phyloP scores from a whole-genome alignment of 257 asterid species.

The Capsicum pubescens region DNA sequence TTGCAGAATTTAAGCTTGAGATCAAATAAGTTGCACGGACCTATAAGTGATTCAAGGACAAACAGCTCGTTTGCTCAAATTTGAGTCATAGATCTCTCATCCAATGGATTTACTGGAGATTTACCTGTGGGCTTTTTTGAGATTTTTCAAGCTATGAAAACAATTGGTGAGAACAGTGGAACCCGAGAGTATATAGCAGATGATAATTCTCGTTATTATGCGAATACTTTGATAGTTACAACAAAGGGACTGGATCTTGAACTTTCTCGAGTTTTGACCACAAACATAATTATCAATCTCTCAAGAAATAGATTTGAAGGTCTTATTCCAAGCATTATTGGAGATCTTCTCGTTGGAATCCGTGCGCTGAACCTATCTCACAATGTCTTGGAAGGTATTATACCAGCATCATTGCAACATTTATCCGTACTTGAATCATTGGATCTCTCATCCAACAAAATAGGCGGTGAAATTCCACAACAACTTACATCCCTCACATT shows the following conservation, averaged over 20 bases:
- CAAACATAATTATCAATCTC: not conserved
- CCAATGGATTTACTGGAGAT: slow-evolving; percentile 13
- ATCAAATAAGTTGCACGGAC: not conserved
- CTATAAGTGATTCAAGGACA: not conserved
- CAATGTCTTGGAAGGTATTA: not conserved
- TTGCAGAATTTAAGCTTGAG: not conserved
- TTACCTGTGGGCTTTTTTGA: not conserved
- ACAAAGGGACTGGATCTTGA: not conserved
- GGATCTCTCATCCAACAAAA: slow-evolving; percentile 20
- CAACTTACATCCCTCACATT: not conserved
- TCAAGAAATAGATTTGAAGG: slow-evolving; percentile 28
- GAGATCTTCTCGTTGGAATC: slow-evolving; percentile 8
- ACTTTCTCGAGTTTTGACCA: not conserved
- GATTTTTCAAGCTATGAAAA: not conserved
- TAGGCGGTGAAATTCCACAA: slow-evolving; percentile 10
- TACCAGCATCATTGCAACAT: not conserved
- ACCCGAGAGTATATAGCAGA: not conserved
- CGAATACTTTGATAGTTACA: not conserved
- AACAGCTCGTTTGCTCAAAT: not conserved
- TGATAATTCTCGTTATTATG: fast-evolving
- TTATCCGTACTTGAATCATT: not conserved
- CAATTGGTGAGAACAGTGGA: not conserved
- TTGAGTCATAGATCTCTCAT: slow-evolving; percentile 8
- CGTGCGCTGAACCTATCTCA: not conserved
- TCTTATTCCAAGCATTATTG: not conserved